Conservation (phyloP, 495 filamentous ascomycete genomes). For the Daldinia childiae region DNA sequence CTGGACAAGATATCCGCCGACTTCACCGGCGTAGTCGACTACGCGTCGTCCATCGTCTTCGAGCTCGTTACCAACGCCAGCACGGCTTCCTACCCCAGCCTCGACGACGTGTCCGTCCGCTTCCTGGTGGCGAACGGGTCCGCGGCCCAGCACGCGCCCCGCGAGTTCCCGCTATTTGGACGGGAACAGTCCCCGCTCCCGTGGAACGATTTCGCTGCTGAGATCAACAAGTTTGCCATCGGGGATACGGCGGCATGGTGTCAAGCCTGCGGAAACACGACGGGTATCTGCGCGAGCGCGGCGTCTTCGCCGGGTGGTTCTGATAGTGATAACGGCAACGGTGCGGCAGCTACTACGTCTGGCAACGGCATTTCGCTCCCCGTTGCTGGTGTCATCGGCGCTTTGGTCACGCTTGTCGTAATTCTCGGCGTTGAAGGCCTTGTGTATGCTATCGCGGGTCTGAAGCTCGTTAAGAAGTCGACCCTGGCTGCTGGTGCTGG, state of each 20-base stretch:
- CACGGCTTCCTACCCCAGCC: constrained; percentile 57
- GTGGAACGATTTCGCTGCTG: constrained; percentile 69
- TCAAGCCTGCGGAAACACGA: constrained; percentile 67
- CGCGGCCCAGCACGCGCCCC: constrained; percentile 48
- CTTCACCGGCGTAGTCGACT: constrained; percentile 76
- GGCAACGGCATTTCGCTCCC: constrained; percentile 50
- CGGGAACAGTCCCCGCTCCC: constrained; percentile 60
- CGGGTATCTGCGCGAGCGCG: constrained; percentile 65
- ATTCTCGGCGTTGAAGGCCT: constrained; percentile 55
- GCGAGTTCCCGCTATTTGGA: constrained; percentile 74
- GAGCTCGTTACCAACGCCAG: constrained; percentile 75
- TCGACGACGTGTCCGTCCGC: constrained; percentile 72
- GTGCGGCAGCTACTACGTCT: constrained; percentile 9
- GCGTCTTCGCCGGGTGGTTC: constrained; percentile 20
- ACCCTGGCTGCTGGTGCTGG: constrained; percentile 29
- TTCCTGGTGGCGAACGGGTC: constrained; percentile 83
- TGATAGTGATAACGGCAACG: constrained; percentile 6
- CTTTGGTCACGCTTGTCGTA: constrained; percentile 58
- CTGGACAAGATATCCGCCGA: constrained; percentile 64
- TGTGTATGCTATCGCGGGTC: constrained; percentile 48
- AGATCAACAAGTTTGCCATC: constrained; percentile 70
- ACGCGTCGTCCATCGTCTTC: constrained; percentile 73
- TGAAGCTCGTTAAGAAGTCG: constrained; percentile 51
- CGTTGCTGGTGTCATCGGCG: constrained; percentile 65
- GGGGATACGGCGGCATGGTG: constrained; percentile 74